Evolutionary conservation across 805 yeast species (phyloP), one percentile per base, ranked within the genome.

Genomic region (Ogataea trehaloabstinens): DNA sequence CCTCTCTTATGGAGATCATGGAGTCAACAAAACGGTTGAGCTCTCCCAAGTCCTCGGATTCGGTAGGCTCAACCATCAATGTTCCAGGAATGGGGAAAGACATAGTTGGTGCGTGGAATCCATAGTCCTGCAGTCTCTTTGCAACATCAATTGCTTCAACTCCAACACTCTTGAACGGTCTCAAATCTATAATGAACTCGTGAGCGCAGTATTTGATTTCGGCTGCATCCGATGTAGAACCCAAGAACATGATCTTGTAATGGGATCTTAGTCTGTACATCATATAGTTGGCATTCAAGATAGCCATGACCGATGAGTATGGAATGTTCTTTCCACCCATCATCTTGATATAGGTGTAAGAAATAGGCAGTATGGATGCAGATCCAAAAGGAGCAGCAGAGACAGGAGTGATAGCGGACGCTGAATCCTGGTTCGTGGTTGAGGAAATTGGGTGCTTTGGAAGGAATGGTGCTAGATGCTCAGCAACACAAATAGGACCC

Each of bases 1-100:
- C 99, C 39, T 67, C 61, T 58, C 90, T 80, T 45, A 93, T 93
- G 4, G 87, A 63, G 44, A 93, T 78, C 73, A 93, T 74, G 2
- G 98, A 78, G 48, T 88, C 89, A 40, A 89, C 82, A 65, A 93
- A 91, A 56, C 97, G 76, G 64, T 93, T 91, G 45, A 93, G 71
- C 67, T 93, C 99, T 40, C 73, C 85, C 55, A 83, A 66, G 57
- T 88, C 80, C 67, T 93, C 99, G 15, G 93, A 82, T 67, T 93
- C 99, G 3, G 99, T 93, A 43, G 99, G 99, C 68, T 93, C 99
- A 47, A 93, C 80, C 99, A 93, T 93, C 53, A 93, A 74, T 2
- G 99, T 93, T 46, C 95, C 95, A 4, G 97, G 91, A 36, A 93
- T 95, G 7, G 99, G 99, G 86, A 93, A 93, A 2, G 98, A 93